These are phyloP conservation scores for Trametes cubensis DNA, from an alignment of 768 basidiomycete genomes.

Conservation along the genomic window DNA sequence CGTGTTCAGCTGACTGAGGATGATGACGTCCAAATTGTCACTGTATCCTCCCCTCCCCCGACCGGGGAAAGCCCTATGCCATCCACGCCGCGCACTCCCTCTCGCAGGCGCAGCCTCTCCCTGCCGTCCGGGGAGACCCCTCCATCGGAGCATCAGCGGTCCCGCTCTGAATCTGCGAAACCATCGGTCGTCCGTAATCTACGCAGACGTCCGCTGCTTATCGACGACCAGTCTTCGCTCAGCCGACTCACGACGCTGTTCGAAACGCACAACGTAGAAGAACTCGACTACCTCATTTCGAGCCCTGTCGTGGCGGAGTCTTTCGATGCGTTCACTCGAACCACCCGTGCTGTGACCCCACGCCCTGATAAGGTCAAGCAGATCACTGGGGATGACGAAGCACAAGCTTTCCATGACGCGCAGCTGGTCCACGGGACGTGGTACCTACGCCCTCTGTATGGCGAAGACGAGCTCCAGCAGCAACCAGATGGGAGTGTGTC, in stretches of 20 bases:
- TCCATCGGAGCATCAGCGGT: constrained; percentile 19
- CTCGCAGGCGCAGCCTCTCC: constrained; percentile 21
- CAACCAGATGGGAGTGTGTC: constrained; percentile 67
- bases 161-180: constrained; percentile 23
- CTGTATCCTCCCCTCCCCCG: constrained; percentile 15
- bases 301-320: constrained; percentile 29
- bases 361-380: constrained; percentile 42
- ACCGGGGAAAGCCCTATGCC: constrained; percentile 15
- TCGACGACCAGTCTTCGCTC: constrained; percentile 43
- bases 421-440: constrained; percentile 42
- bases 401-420: constrained; percentile 44
- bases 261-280: constrained; percentile 40
- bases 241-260: constrained; percentile 42
- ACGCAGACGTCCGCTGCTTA: constrained; percentile 42
- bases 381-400: constrained; percentile 46
- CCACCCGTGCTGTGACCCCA: constrained; percentile 3
- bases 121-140: constrained; percentile 10
- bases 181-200: constrained; percentile 31
- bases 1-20: not conserved
- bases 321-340: constrained; percentile 22
- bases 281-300: constrained; percentile 38
- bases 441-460: constrained; percentile 62
- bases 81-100: constrained; percentile 16
- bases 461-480: constrained; percentile 60
- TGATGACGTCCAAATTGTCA: constrained; percentile 14